phyloP scores from a whole-genome alignment of 2,329 filamentous ascomycete species.

The Arthrobotrys pseudoclavata region DNA sequence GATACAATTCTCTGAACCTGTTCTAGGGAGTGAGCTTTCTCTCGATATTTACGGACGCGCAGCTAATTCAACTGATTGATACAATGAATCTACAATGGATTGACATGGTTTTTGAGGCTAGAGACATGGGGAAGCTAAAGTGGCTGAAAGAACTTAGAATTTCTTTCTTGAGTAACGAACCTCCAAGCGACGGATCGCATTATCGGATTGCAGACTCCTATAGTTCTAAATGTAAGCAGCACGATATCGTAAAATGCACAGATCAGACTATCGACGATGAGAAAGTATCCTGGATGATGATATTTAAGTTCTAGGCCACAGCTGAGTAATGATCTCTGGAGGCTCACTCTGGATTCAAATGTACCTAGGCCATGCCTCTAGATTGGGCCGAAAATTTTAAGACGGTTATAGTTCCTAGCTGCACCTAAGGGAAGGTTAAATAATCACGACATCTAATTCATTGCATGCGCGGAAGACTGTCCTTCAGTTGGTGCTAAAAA shows the following conservation, averaged over 20 bases:
- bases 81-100: background rate
- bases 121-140: background rate
- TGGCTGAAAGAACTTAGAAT: background rate
- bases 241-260: background rate
- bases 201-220: background rate
- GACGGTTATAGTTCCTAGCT: no score
- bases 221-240: background rate
- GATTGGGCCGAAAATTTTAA: no score
- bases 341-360: no score
- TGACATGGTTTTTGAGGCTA: constrained; percentile 11
- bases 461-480: no score
- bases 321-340: no score
- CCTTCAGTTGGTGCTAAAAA: no score
- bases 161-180: background rate
- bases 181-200: background rate
- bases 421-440: no score
- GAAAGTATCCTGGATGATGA: background rate
- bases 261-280: background rate
- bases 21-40: background rate
- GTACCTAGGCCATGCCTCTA: no score
- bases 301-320: constrained; percentile 1
- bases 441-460: no score
- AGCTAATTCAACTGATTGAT: background rate
- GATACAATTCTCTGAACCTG: background rate
- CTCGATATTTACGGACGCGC: background rate